Conservation (phyloP, 257 asterid species). For the Solanum clarkiae region DNA sequence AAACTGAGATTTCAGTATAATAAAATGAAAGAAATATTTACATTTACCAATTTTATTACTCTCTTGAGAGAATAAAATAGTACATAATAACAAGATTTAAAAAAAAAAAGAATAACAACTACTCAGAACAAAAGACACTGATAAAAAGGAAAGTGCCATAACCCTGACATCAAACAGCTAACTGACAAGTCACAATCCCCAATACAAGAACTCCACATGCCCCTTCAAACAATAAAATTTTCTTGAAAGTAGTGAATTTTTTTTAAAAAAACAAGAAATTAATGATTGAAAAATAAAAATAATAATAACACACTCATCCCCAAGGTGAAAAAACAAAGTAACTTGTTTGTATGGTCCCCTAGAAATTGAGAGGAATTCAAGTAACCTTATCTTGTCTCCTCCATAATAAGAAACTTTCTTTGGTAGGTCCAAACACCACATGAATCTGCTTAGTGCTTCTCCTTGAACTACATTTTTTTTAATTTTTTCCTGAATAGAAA, state of each 20-base stretch:
- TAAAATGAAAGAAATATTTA: neutral
- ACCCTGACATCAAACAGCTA: conserved; percentile 3
- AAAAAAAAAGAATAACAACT: neutral
- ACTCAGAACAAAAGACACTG: neutral
- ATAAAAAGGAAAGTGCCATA: neutral
- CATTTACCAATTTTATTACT: neutral
- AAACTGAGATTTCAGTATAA: neutral
- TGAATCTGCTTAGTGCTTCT: neutral
- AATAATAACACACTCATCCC: conserved; percentile 3
- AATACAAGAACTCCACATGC: neutral
- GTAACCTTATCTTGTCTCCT: conserved; percentile 25
- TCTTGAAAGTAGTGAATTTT: neutral
- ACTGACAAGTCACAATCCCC: neutral
- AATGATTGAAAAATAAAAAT: conserved; percentile 3
- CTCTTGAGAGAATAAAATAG: neutral
- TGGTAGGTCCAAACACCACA: conserved; percentile 2
- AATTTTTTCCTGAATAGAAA: neutral
- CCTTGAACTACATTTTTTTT: neutral
- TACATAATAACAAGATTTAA: neutral
- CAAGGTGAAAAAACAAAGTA: neutral
- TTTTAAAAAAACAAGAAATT: neutral
- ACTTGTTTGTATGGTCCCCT: neutral
- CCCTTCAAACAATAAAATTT: neutral
- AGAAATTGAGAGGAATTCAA: conserved; percentile 13
- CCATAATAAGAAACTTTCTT: conserved; percentile 9